A percentile compares a stretch with the other conserved stretches of the same genome.
phyloP scores from a whole-genome alignment of 225 moss, liverwort and hornwort species.

The Neckera pumila region DNA sequence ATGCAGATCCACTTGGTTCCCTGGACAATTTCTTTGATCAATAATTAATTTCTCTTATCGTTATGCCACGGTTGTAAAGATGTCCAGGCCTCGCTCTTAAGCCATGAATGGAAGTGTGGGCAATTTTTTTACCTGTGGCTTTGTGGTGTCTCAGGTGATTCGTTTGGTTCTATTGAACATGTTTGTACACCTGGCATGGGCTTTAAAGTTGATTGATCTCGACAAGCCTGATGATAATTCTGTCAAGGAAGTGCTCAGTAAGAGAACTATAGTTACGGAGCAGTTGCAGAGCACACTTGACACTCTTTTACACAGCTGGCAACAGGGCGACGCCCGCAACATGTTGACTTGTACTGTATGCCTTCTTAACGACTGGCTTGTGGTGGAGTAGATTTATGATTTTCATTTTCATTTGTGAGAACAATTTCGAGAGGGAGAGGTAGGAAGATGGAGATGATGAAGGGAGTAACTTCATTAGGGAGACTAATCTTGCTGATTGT shows the following conservation, averaged over 20 bases:
- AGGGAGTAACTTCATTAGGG: background rate
- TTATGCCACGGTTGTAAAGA: background rate
- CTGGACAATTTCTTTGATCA: background rate
- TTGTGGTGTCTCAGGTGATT: conserved; percentile 50
- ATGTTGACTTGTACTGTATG: conserved; percentile 76
- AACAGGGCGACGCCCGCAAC: conserved; percentile 45
- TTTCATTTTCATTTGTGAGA: background rate
- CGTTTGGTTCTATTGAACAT: conserved; percentile 70
- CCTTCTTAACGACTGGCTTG: background rate
- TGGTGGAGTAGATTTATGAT: background rate
- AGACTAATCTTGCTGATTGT: background rate
- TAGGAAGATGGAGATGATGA: background rate
- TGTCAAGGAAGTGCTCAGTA: conserved; percentile 49
- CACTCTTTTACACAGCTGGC: conserved; percentile 61
- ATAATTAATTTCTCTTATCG: background rate
- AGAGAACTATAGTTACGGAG: conserved; percentile 49
- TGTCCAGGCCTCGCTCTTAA: background rate
- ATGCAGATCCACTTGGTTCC: background rate
- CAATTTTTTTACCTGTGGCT: background rate
- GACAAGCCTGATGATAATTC: conserved; percentile 57
- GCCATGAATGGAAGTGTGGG: background rate
- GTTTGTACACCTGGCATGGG: conserved; percentile 73
- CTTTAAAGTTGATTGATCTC: conserved; percentile 54
- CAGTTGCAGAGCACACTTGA: conserved; percentile 49
- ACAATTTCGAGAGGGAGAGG: background rate